phyloP scores from a whole-genome alignment of 1,284 basidiomycete species.

The Trichosporon faecale region DNA sequence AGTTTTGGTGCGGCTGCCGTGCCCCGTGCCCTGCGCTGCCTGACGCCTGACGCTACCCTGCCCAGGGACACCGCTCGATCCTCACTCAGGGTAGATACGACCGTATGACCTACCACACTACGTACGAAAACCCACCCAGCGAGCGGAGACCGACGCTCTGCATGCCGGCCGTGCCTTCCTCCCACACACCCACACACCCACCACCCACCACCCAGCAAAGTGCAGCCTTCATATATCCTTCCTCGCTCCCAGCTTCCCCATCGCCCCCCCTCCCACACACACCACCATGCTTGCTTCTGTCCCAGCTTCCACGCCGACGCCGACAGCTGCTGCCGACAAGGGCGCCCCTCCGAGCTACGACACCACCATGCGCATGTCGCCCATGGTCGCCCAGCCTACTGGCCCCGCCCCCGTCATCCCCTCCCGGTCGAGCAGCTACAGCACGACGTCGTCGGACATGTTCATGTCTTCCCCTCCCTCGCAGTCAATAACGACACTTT shows the following conservation, averaged over 20 bases:
- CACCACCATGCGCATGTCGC: neutral
- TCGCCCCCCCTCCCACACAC: neutral
- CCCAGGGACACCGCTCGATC: neutral
- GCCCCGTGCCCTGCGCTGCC: neutral
- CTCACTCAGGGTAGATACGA: neutral
- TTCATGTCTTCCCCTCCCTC: neutral
- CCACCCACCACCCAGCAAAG: neutral
- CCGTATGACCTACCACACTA: neutral
- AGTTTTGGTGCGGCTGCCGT: slow-evolving; percentile 3
- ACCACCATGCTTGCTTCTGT: neutral
- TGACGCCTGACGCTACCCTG: neutral
- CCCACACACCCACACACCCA: neutral
- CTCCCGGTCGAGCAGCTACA: neutral
- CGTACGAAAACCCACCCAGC: neutral
- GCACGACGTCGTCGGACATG: neutral
- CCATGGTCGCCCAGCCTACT: neutral
- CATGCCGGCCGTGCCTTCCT: slow-evolving; percentile 2
- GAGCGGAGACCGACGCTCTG: neutral
- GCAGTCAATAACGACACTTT: neutral
- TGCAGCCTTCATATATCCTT: neutral
- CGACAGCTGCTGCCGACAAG: neutral
- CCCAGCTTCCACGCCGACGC: neutral
- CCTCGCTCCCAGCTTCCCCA: neutral
- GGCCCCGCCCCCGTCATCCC: neutral
- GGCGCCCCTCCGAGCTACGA: slow-evolving; percentile 2